phyloP scores from a whole-genome alignment of 768 basidiomycete species.

The Pulveroboletus frians region DNA sequence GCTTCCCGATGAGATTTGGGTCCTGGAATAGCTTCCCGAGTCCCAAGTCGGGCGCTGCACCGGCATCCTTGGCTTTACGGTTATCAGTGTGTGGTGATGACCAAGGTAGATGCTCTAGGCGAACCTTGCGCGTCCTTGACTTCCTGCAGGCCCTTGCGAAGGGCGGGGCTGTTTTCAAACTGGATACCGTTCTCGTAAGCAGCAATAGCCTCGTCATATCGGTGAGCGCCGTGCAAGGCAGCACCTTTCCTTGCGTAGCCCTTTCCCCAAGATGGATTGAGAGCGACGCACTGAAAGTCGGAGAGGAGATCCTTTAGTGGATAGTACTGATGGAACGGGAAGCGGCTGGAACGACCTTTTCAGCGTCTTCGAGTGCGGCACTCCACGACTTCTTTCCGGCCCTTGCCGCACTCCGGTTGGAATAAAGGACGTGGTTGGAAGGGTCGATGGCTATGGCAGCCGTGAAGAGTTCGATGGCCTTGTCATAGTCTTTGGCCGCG shows the following conservation, averaged over 20 bases:
- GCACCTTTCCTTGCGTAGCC: conserved; percentile 91
- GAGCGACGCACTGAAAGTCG: conserved; percentile 59
- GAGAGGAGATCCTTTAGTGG: not conserved
- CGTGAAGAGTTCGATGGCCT: conserved; percentile 76
- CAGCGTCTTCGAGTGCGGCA: conserved; percentile 80
- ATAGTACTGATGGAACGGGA: not conserved
- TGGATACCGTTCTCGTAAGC: conserved; percentile 80
- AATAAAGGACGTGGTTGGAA: conserved; percentile 83
- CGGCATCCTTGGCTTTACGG: conserved; percentile 32
- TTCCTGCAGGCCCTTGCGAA: conserved; percentile 84
- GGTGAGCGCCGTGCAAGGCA: conserved; percentile 77
- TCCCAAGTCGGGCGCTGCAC: conserved; percentile 45
- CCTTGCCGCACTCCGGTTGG: conserved; percentile 88
- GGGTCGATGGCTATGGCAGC: conserved; percentile 82
- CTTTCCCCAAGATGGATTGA: conserved; percentile 82
- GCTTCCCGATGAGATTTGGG: conserved; percentile 76
- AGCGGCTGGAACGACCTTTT: conserved; percentile 53
- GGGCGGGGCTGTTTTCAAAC: conserved; percentile 74
- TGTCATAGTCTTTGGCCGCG: conserved; percentile 86
- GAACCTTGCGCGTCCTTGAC: conserved; percentile 82
- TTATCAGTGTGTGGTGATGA: not conserved
- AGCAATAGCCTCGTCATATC: conserved; percentile 78
- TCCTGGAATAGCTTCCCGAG: conserved; percentile 78
- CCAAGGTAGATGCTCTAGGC: not conserved
- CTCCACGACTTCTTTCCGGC: conserved; percentile 78